phyloP scores from a whole-genome alignment of 305 asterid species.

The Fraxinus velutina region DNA sequence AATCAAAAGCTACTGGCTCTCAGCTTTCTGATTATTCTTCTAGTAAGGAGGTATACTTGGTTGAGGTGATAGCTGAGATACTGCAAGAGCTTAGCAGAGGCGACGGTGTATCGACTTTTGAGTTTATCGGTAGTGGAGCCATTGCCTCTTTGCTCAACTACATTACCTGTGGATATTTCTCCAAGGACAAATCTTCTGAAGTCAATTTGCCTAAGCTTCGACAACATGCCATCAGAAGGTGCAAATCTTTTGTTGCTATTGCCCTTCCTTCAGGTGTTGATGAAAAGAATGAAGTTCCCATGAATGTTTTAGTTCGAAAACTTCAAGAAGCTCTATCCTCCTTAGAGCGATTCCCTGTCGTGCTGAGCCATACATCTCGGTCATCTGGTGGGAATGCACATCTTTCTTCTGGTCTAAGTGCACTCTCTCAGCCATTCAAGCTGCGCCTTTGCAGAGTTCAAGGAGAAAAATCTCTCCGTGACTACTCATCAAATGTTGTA shows the following conservation, averaged over 20 bases:
- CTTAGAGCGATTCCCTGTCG: conserved; percentile 89
- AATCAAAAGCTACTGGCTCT: conserved; percentile 62
- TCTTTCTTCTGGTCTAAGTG: conserved; percentile 89
- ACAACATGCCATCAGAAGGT: conserved; percentile 82
- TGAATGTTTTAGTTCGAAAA: conserved; percentile 75
- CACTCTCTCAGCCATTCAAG: conserved; percentile 85
- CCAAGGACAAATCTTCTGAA: conserved; percentile 73
- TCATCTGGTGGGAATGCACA: conserved; percentile 77
- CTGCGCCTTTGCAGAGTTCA: conserved; percentile 93
- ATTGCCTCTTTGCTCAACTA: conserved; percentile 77
- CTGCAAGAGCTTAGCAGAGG: conserved; percentile 82
- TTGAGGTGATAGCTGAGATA: conserved; percentile 68
- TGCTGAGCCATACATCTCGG: conserved; percentile 78
- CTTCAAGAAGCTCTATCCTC: conserved; percentile 93
- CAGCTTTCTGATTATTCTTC: conserved; percentile 49
- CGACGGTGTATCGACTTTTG: conserved; percentile 95
- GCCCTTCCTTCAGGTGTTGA: conserved; percentile 63
- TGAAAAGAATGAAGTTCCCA: conserved; percentile 52
- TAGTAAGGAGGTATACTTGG: conserved; percentile 61
- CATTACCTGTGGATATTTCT: conserved; percentile 80
- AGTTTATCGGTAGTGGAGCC: conserved; percentile 93
- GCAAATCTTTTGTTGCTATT: conserved; percentile 65
- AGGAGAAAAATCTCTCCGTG: conserved; percentile 94
- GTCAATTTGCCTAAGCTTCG: conserved; percentile 66
- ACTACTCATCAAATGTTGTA: conserved; percentile 91